Evolutionary conservation across 495 filamentous ascomycete genomes (phyloP).

Genomic region (Pseudevernia furfuracea): DNA sequence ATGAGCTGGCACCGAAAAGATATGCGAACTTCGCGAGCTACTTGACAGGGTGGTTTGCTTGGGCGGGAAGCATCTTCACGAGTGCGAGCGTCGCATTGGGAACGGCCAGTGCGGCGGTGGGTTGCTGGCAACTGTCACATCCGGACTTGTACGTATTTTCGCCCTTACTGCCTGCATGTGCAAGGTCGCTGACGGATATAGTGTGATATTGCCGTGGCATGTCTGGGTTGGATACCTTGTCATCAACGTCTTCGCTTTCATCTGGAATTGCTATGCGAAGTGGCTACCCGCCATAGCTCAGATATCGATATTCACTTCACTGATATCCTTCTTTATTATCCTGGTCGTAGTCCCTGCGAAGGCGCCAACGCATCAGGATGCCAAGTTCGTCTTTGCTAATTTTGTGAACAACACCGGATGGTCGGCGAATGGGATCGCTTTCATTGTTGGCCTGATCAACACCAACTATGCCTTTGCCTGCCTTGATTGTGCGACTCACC

Average conservation of each 20-base stretch:
- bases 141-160: constrained; percentile 44
- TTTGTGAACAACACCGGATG: constrained; percentile 59
- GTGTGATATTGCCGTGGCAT: constrained; percentile 47
- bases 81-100: constrained; percentile 51
- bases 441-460: constrained; percentile 57
- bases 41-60: constrained; percentile 51
- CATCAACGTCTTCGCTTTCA: constrained; percentile 48
- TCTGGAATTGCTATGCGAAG: constrained; percentile 54
- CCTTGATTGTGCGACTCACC: constrained; percentile 53
- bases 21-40: constrained; percentile 48
- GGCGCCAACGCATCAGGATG: constrained; percentile 46
- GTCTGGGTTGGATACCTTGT: constrained; percentile 45
- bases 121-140: constrained; percentile 52
- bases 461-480: constrained; percentile 55
- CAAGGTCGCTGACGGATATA: constrained; percentile 17
- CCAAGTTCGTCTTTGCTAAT: constrained; percentile 53
- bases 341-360: constrained; percentile 48
- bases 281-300: constrained; percentile 44
- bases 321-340: constrained; percentile 49
- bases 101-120: constrained; percentile 45
- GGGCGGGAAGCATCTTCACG: constrained; percentile 51
- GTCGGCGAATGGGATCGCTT: constrained; percentile 51
- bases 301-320: constrained; percentile 44
- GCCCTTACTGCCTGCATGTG: neutral
- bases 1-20: constrained; percentile 47